Percentiles rank a stretch among this genome's conserved stretches.
phyloP scores from a whole-genome alignment of 1,284 basidiomycete species.

The Fomitopsis palustris region DNA sequence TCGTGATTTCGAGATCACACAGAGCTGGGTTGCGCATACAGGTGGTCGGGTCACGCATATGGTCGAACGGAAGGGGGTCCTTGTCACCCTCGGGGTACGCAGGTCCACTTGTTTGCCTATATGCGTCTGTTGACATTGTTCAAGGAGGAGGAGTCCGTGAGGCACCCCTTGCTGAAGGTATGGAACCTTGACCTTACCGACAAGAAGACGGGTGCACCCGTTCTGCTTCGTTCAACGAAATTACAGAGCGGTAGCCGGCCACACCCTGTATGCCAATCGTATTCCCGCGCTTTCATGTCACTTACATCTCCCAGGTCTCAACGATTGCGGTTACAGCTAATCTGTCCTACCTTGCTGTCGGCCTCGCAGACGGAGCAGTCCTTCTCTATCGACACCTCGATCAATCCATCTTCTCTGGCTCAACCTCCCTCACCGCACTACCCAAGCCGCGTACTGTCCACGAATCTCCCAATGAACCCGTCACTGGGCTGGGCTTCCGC shows the following conservation, averaged over 20 bases:
- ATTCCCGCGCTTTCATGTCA: neutral
- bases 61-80: conserved; percentile 71
- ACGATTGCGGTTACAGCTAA: conserved; percentile 77
- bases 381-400: conserved; percentile 89
- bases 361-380: conserved; percentile 93
- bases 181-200: conserved; percentile 84
- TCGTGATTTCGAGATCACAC: conserved; percentile 68
- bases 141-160: conserved; percentile 75
- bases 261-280: conserved; percentile 63
- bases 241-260: conserved; percentile 76
- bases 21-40: conserved; percentile 77
- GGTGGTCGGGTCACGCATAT: conserved; percentile 82
- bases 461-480: conserved; percentile 79
- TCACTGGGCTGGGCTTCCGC: conserved; percentile 89
- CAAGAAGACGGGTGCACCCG: conserved; percentile 65
- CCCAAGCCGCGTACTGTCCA: conserved; percentile 81
- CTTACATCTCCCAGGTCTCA: conserved; percentile 53
- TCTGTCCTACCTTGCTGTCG: conserved; percentile 87
- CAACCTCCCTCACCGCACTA: conserved; percentile 61
- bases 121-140: neutral
- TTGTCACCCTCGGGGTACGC: conserved; percentile 84
- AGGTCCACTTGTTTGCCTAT: neutral
- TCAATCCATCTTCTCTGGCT: conserved; percentile 72
- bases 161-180: conserved; percentile 82
- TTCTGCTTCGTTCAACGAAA: conserved; percentile 73